A percentile compares a stretch with the other conserved stretches of the same genome.
These are phyloP conservation scores for Plenodomus biglobosus DNA, from an alignment of 2,329 filamentous ascomycete genomes.

Conservation along the genomic window DNA sequence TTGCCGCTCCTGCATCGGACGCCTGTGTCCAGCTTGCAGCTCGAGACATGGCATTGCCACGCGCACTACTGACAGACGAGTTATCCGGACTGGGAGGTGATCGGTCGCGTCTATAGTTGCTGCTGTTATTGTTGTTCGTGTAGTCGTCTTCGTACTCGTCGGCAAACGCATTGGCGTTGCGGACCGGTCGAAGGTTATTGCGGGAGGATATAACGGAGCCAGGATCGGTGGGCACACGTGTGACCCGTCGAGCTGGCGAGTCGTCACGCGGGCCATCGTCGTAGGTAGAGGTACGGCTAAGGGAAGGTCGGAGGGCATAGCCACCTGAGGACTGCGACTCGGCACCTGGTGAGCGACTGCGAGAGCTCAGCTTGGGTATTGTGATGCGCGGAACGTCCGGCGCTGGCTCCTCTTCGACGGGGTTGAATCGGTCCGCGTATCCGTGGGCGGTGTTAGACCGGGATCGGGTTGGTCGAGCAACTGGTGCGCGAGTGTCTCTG, in stretches of 20 bases:
- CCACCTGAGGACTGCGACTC: slow-evolving; percentile 31
- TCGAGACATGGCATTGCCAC: slow-evolving; percentile 55
- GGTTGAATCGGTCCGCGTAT: slow-evolving; percentile 61
- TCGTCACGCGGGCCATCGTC: slow-evolving; percentile 60
- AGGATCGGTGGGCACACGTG: slow-evolving; percentile 59
- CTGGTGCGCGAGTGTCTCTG: slow-evolving; percentile 30
- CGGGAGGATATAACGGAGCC: slow-evolving; percentile 51
- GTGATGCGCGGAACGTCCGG: slow-evolving; percentile 53
- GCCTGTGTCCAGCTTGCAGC: slow-evolving; percentile 53
- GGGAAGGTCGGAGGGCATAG: slow-evolving; percentile 50
- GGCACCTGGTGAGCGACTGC: slow-evolving; percentile 47
- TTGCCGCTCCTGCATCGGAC: slow-evolving; percentile 36
- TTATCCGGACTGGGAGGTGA: slow-evolving; percentile 57
- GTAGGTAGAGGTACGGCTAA: slow-evolving; percentile 59
- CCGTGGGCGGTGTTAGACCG: slow-evolving; percentile 67
- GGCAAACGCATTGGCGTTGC: slow-evolving; percentile 38
- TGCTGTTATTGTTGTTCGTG: slow-evolving; percentile 23
- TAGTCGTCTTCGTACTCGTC: slow-evolving; percentile 44
- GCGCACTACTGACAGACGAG: slow-evolving; percentile 36
- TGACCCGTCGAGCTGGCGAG: slow-evolving; percentile 53
- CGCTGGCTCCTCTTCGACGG: slow-evolving; percentile 59
- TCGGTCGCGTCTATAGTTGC: slow-evolving; percentile 45
- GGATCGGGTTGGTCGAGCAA: slow-evolving; percentile 53
- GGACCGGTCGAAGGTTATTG: slow-evolving; percentile 49
- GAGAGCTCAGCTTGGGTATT: slow-evolving; percentile 46